A percentile compares a stretch with the other conserved stretches of the same genome.
phyloP scores from a whole-genome alignment of 2,329 filamentous ascomycete species.

The Cercospora zeae-maydis region DNA sequence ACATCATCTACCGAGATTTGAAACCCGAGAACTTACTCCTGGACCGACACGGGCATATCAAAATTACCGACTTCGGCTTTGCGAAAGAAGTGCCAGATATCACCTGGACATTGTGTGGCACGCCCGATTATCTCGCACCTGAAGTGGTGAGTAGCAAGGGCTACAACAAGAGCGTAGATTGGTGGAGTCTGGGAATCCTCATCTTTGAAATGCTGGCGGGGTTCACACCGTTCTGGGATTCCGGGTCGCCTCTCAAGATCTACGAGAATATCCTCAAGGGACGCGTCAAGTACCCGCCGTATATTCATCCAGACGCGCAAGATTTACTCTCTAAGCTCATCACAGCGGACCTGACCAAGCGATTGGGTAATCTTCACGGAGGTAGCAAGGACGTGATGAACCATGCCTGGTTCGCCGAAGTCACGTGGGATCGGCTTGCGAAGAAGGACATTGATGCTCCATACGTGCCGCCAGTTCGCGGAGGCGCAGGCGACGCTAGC shows the following conservation, averaged over 20 bases:
- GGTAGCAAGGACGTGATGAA: slow-evolving; percentile 90
- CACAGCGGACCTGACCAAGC: slow-evolving; percentile 90
- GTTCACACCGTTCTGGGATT: slow-evolving; percentile 98
- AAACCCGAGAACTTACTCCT: slow-evolving; percentile 95
- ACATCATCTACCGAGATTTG: slow-evolving; percentile 96
- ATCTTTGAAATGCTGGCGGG: slow-evolving; percentile 99
- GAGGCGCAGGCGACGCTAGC: slow-evolving; percentile 89
- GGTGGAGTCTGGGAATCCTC: slow-evolving; percentile 97
- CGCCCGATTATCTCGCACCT: slow-evolving; percentile 92
- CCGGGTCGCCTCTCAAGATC: slow-evolving; percentile 96
- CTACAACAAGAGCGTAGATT: slow-evolving; percentile 99
- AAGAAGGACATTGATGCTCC: slow-evolving; percentile 98
- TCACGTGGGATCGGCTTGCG: slow-evolving; percentile 91
- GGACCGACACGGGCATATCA: slow-evolving; percentile 80
- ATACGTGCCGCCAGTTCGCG: slow-evolving; percentile 92
- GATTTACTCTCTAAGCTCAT: slow-evolving; percentile 90
- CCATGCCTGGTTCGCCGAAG: slow-evolving; percentile 94
- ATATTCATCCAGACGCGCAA: slow-evolving; percentile 91
- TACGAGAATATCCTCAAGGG: slow-evolving; percentile 99
- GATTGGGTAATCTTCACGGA: slow-evolving; percentile 87
- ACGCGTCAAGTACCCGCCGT: slow-evolving; percentile 92
- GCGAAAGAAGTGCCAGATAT: slow-evolving; percentile 98
- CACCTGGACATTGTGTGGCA: slow-evolving; percentile 97
- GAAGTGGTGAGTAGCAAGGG: slow-evolving; percentile 99
- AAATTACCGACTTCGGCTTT: slow-evolving; percentile 94